These are phyloP conservation scores for Fonsecaea erecta DNA, from an alignment of 2,329 filamentous ascomycete species.

Conservation along the genomic window DNA sequence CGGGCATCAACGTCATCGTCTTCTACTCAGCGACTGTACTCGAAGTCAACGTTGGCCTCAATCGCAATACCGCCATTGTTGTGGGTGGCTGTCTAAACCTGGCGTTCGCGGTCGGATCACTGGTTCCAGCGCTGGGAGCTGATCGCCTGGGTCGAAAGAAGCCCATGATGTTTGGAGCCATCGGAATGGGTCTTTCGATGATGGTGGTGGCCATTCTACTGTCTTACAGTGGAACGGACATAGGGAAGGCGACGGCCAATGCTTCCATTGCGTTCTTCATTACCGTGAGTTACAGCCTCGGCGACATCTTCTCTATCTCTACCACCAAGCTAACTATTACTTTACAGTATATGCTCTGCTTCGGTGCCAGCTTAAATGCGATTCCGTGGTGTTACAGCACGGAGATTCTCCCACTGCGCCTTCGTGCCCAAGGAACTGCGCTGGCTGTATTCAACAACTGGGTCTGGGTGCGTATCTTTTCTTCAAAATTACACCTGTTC, in stretches of 20 bases:
- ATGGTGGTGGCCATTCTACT: conserved; percentile 37
- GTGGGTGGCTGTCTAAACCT: conserved; percentile 52
- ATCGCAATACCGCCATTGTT: conserved; percentile 51
- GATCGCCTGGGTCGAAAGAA: conserved; percentile 48
- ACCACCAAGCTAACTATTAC: neutral
- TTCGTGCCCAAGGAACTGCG: conserved; percentile 56
- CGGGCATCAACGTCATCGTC: conserved; percentile 37
- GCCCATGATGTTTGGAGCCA: conserved; percentile 46
- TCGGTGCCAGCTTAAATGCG: conserved; percentile 52
- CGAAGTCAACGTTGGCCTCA: conserved; percentile 53
- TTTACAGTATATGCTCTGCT: conserved; percentile 47
- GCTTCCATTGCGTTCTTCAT: conserved; percentile 59
- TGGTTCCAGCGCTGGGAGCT: conserved; percentile 54
- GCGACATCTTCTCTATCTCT: neutral
- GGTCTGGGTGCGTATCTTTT: conserved; percentile 33
- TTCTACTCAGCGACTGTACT: conserved; percentile 47
- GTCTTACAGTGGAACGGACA: conserved; percentile 48
- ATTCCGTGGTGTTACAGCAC: conserved; percentile 59
- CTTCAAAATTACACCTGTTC: neutral
- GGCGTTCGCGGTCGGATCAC: conserved; percentile 50
- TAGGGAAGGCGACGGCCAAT: conserved; percentile 50
- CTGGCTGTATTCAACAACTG: conserved; percentile 57
- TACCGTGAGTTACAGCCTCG: conserved; percentile 36
- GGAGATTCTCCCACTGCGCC: conserved; percentile 57
- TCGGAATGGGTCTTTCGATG: conserved; percentile 47